phyloP scores from a whole-genome alignment of 2,329 filamentous ascomycete species.

The Hansfordia pulvinata region DNA sequence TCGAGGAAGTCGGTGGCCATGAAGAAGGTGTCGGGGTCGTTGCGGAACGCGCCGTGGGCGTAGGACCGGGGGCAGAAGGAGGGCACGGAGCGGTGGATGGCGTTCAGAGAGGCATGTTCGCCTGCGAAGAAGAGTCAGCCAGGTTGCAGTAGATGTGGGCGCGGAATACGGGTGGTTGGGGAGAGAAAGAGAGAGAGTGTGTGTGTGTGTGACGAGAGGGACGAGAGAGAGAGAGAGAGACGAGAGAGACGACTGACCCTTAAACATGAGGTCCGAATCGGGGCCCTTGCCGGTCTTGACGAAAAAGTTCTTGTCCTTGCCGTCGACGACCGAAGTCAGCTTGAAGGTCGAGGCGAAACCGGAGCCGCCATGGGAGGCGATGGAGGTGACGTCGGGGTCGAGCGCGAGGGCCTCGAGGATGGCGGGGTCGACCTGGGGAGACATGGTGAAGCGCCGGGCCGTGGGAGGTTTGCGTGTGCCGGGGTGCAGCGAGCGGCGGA shows the following conservation, averaged over 20 bases:
- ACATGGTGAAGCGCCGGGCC: no score
- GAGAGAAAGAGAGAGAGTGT: no score
- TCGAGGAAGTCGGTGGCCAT: conserved; percentile 73
- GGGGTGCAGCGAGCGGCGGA: no score
- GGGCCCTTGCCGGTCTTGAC: conserved; percentile 55
- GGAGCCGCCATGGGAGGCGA: conserved; percentile 50
- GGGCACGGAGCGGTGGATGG: conserved; percentile 59
- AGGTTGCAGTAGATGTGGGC: conserved; percentile 20
- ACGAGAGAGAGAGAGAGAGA: conserved; percentile 7
- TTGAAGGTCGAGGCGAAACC: conserved; percentile 58
- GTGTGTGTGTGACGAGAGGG: no score
- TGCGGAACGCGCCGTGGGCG: conserved; percentile 50
- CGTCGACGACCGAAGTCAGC: conserved; percentile 29
- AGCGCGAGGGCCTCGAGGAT: conserved; percentile 48
- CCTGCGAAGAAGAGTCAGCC: conserved; percentile 35
- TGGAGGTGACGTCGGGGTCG: conserved; percentile 35
- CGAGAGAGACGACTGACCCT: conserved; percentile 27
- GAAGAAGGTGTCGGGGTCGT: conserved; percentile 37
- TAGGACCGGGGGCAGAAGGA: conserved; percentile 63
- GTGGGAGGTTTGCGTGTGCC: no score
- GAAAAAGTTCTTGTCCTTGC: conserved; percentile 45
- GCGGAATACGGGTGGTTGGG: neutral
- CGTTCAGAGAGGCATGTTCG: conserved; percentile 73
- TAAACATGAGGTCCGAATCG: conserved; percentile 55
- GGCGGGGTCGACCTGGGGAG: conserved; percentile 43